Base-by-base conservation (phyloP, 495 filamentous ascomycete species). In the Penicillium daleae region DNA sequence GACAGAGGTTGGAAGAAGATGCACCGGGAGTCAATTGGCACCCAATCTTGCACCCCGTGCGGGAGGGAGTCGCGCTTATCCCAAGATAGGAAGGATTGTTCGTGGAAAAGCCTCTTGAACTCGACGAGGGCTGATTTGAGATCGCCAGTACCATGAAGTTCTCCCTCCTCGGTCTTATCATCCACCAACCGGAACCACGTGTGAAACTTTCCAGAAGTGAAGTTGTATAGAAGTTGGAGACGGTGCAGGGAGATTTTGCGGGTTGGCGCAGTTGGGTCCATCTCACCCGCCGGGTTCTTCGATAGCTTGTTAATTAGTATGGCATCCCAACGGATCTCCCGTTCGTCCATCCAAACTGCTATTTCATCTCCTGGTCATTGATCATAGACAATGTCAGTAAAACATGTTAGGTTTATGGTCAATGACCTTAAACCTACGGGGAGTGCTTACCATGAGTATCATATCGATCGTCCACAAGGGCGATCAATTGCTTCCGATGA, bases 221-320 rank as follows among this genome's bases (percentile, higher is more conserved):
- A 6, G 53, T 59, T 15, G 12, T 60, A 35, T 2, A 68, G 44
- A 29, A 68, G 33, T 35, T 68, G 66, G 2, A 60, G n/a, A 6
- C 53, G 66, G 5, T 21, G 13, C 12, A 57, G 5, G 6, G 8
- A 10, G 2, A 61, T 17, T 24, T 35, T 32, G 54, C 27, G n/a
- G 9, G 22, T 3, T 5, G 54, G 54, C 2, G 21, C 21, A 8
- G 17, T 17, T 29, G 21, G 5, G n/a, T 19, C 9, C 9, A 29
- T 17, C 12, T 21, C 5, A 0, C 12, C 5, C 33, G 21, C 13
- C 9, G 21, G 24, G 32, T 5, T 10, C 3, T 12, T 57, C 31
- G n/a, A 21, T 22, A 35, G 9, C 3, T 37, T 37, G 32, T 13
- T 35, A 8, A 54, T 22, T 13, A 54, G 19, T 4, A 22, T 21